phyloP scores from a whole-genome alignment of 768 basidiomycete genomes.

The Butyriboletus loyo region DNA sequence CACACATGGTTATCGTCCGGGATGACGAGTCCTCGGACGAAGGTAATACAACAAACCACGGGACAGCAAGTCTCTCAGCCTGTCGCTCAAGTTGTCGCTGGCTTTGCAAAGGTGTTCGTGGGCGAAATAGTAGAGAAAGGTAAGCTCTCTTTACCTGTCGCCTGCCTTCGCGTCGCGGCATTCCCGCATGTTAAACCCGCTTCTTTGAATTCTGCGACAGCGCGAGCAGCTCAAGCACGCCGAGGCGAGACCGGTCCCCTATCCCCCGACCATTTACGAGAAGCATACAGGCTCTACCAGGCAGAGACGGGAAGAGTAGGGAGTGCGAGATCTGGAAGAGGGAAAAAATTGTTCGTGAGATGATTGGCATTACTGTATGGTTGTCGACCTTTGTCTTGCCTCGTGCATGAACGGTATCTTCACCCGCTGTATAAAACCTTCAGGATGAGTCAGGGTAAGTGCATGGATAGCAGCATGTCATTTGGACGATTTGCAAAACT shows the following conservation, averaged over 20 bases:
- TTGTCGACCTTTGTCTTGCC: neutral
- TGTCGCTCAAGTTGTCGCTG: constrained; percentile 86
- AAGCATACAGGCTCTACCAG: constrained; percentile 83
- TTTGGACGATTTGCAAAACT: neutral
- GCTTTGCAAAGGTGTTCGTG: constrained; percentile 88
- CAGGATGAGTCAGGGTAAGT: neutral
- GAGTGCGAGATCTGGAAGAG: constrained; percentile 64
- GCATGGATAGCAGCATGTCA: neutral
- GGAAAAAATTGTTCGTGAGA: constrained; percentile 72
- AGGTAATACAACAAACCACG: constrained; percentile 82
- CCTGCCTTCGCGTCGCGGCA: neutral
- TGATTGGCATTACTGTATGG: constrained; percentile 25
- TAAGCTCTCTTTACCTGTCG: constrained; percentile 22
- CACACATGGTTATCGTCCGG: neutral
- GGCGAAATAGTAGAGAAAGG: constrained; percentile 91
- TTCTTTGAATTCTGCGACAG: constrained; percentile 34
- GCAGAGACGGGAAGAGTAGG: constrained; percentile 79
- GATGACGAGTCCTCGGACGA: neutral
- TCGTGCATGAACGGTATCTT: neutral
- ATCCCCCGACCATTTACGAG: constrained; percentile 85
- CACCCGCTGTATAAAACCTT: neutral
- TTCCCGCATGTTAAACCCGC: neutral
- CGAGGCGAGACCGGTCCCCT: constrained; percentile 75
- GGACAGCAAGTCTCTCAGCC: constrained; percentile 84
- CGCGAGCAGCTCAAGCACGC: constrained; percentile 70